These are phyloP conservation scores for Pachyrhizus erosus DNA, from an alignment of 306 rosid genomes.

Conservation along the genomic window DNA sequence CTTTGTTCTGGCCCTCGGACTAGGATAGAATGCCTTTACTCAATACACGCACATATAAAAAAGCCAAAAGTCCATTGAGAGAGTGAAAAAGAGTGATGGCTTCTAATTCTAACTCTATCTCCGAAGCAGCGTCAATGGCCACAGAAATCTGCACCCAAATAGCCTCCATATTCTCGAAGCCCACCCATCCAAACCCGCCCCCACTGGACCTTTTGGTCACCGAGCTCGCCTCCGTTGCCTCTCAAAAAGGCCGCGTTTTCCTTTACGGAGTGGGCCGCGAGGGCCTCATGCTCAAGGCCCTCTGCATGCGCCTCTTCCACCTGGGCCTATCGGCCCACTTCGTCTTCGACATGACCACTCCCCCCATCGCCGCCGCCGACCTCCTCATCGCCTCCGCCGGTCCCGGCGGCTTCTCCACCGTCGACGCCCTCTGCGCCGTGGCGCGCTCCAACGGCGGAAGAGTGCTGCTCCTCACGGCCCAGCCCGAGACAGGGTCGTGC, in stretches of 20 bases:
- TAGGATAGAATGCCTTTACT: background rate
- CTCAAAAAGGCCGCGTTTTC: slow-evolving; percentile 62
- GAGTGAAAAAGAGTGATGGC: slow-evolving; percentile 17
- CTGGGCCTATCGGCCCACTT: slow-evolving; percentile 77
- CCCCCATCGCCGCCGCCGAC: slow-evolving; percentile 67
- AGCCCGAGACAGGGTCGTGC: slow-evolving; percentile 80
- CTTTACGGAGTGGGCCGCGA: slow-evolving; percentile 92
- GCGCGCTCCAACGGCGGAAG: slow-evolving; percentile 71
- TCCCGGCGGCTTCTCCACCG: slow-evolving; percentile 90
- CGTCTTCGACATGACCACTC: slow-evolving; percentile 88
- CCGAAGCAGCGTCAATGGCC: slow-evolving; percentile 62
- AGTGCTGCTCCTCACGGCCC: slow-evolving; percentile 83
- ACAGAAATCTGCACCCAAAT: slow-evolving; percentile 72
- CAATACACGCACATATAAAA: background rate
- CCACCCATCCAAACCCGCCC: slow-evolving; percentile 65
- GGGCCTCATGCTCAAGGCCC: slow-evolving; percentile 86
- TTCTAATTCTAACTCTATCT: slow-evolving; percentile 6
- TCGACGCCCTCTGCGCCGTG: slow-evolving; percentile 73
- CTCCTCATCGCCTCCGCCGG: slow-evolving; percentile 90
- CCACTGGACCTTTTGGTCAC: slow-evolving; percentile 61
- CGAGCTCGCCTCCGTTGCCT: slow-evolving; percentile 59
- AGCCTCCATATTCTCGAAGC: slow-evolving; percentile 69
- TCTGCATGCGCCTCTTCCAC: slow-evolving; percentile 87
- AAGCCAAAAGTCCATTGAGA: background rate
- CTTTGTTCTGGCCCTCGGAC: background rate